These are phyloP conservation scores for Dendrobium nobile DNA, from an alignment of 106 monocot genomes.

Conservation along the genomic window DNA sequence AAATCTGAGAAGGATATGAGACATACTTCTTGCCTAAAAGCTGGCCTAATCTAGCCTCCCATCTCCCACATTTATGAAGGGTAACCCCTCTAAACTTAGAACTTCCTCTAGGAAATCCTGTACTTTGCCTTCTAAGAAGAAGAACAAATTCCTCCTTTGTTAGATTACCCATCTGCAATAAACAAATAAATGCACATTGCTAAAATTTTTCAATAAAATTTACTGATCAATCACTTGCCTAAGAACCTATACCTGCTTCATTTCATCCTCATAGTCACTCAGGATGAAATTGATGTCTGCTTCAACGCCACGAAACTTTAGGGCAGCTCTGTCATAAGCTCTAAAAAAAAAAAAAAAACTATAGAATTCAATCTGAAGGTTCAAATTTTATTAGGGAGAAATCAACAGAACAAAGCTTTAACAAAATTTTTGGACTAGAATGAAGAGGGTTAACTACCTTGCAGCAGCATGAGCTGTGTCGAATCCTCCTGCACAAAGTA, in stretches of 20 bases:
- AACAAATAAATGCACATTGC: neutral
- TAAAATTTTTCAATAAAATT: too few relatives aligned
- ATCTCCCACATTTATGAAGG: conserved; percentile 95
- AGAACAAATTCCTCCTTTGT: conserved; percentile 95
- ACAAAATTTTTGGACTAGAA: neutral
- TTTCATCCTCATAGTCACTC: conserved; percentile 14
- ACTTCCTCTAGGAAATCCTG: conserved; percentile 87
- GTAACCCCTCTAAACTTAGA: conserved; percentile 95
- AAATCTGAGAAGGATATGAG: neutral
- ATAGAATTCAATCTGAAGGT: neutral
- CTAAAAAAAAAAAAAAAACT: neutral
- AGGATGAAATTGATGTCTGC: conserved; percentile 15
- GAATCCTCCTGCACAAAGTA: conserved; percentile 57
- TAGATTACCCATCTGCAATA: conserved; percentile 36
- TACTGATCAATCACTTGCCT: too few relatives aligned
- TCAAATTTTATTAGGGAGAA: neutral
- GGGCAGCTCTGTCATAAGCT: conserved; percentile 17
- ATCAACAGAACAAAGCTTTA: neutral
- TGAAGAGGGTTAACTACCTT: conserved; percentile 15
- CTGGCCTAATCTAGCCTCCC: conserved; percentile 97
- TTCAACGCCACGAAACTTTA: conserved; percentile 13
- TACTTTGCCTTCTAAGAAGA: conserved; percentile 87
- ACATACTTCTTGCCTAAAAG: conserved; percentile 87
- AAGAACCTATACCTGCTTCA: conserved; percentile 9
- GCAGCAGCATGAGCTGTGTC: conserved; percentile 79